Percentiles rank a stretch among this genome's conserved stretches.
Conservation (phyloP, 257 asterid genomes). For the Osmanthus fragrans region DNA sequence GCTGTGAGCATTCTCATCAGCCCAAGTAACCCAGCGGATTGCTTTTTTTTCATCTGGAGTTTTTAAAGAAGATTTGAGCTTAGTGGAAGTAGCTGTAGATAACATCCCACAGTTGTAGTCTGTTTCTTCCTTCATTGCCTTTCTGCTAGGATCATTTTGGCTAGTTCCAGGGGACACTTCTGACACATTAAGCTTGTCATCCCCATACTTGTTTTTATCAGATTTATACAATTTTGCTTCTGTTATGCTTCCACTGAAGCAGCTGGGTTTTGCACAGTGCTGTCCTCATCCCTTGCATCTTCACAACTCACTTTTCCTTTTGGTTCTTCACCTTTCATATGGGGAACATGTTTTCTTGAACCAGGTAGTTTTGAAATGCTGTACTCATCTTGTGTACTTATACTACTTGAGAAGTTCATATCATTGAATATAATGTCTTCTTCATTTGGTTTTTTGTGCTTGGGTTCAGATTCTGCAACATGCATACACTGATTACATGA, state of each 20-base stretch:
- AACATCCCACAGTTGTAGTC: constrained; percentile 27
- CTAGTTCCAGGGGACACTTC: constrained; percentile 36
- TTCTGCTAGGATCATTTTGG: constrained; percentile 17
- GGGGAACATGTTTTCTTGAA: constrained; percentile 27
- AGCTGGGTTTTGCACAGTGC: no score
- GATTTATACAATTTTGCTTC: no score
- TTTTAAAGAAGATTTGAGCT: constrained; percentile 69
- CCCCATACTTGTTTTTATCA: no score
- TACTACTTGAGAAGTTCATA: constrained; percentile 57
- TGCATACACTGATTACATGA: constrained; percentile 30
- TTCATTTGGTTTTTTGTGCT: constrained; percentile 27
- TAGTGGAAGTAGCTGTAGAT: constrained; percentile 28
- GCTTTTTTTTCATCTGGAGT: constrained; percentile 53
- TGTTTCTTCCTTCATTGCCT: constrained; percentile 26
- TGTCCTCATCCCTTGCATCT: background rate
- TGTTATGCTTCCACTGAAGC: no score
- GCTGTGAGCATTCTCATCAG: constrained; percentile 56
- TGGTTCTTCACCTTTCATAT: constrained; percentile 32
- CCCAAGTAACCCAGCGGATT: constrained; percentile 71
- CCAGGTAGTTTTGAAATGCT: constrained; percentile 44
- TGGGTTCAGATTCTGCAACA: constrained; percentile 51
- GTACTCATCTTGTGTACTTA: constrained; percentile 66
- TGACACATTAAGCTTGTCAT: constrained; percentile 7
- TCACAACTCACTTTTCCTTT: constrained; percentile 33
- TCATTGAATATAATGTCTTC: constrained; percentile 41